Evolutionary conservation across 2,329 filamentous ascomycete genomes (phyloP).

Genomic region (Cryoendolithus antarcticus): DNA sequence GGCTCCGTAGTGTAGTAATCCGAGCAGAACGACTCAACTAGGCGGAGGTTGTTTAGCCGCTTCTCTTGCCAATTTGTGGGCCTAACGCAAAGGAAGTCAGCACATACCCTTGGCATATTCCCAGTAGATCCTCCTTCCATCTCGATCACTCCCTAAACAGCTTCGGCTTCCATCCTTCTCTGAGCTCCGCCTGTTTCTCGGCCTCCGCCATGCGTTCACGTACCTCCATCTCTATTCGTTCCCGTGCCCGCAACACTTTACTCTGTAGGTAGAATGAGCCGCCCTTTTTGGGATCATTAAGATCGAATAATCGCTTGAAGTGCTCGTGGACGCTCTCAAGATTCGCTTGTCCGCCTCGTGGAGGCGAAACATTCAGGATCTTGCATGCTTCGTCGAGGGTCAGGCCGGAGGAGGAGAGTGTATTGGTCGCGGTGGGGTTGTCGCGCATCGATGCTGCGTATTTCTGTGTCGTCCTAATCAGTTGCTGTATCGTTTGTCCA

Average conservation of each 20-base stretch:
- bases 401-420: conserved; percentile 57
- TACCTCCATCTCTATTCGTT: conserved; percentile 82
- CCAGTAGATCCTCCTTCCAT: neutral
- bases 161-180: conserved; percentile 88
- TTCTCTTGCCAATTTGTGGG: conserved; percentile 7
- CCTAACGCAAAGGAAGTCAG: conserved; percentile 5
- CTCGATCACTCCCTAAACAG: conserved; percentile 70
- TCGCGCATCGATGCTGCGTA: conserved; percentile 18
- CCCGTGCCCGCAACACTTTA: conserved; percentile 82
- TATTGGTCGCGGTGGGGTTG: conserved; percentile 32
- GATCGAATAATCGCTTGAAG: conserved; percentile 91
- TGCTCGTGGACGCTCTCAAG: conserved; percentile 68
- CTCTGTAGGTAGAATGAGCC: conserved; percentile 98
- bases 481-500: neutral
- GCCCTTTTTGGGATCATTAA: conserved; percentile 88
- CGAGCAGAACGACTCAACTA: neutral
- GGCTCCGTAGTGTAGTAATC: neutral
- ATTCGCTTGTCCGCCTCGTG: conserved; percentile 63
- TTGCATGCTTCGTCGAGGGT: conserved; percentile 94
- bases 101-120: conserved; percentile 5
- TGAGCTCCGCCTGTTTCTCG: conserved; percentile 63
- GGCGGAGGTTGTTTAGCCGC: conserved; percentile 3
- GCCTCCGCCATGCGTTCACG: conserved; percentile 58
- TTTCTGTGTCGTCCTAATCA: conserved; percentile 14
- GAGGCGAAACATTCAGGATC: conserved; percentile 90